Evolutionary conservation across 2,329 filamentous ascomycete species (phyloP).

Genomic region (Stachybotrys chlorohalonatus): DNA sequence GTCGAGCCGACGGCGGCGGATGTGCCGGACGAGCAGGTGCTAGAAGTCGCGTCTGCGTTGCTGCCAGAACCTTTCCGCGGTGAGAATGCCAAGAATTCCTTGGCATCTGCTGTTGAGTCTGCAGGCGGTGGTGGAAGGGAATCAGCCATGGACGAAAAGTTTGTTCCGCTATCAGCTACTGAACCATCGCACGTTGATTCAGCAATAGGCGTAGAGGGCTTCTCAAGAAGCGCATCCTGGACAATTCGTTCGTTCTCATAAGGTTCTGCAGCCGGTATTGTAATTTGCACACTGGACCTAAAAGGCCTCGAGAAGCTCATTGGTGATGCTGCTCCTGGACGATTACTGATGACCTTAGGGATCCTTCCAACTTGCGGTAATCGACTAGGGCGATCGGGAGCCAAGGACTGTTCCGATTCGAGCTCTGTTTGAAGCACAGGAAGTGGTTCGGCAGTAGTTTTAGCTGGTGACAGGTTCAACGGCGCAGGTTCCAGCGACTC

Average conservation of each 20-base stretch:
- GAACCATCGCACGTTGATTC: slow-evolving; percentile 27
- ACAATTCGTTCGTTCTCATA: slow-evolving; percentile 30
- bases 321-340: slow-evolving; percentile 57
- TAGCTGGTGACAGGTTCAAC: neutral
- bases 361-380: slow-evolving; percentile 79
- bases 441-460: slow-evolving; percentile 5
- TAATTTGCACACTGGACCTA: slow-evolving; percentile 36
- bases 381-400: slow-evolving; percentile 37
- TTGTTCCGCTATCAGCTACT: slow-evolving; percentile 20
- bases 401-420: slow-evolving; percentile 2
- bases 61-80: slow-evolving; percentile 62
- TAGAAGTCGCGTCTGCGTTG: slow-evolving; percentile 42
- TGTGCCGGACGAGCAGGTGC: slow-evolving; percentile 60
- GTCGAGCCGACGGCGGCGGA: slow-evolving; percentile 53
- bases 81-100: slow-evolving; percentile 68
- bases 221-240: slow-evolving; percentile 36
- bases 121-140: slow-evolving; percentile 8
- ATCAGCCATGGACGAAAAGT: slow-evolving; percentile 18
- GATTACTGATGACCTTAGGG: slow-evolving; percentile 66
- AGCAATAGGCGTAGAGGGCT: slow-evolving; percentile 25
- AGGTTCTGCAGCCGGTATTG: slow-evolving; percentile 16
- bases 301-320: slow-evolving; percentile 86
- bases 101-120: slow-evolving; percentile 1
- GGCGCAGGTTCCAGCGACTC: slow-evolving; percentile 3
- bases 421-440: slow-evolving; percentile 1